phyloP scores from a whole-genome alignment of 352 stramenopile species.

The Globisporangium nodosum region DNA sequence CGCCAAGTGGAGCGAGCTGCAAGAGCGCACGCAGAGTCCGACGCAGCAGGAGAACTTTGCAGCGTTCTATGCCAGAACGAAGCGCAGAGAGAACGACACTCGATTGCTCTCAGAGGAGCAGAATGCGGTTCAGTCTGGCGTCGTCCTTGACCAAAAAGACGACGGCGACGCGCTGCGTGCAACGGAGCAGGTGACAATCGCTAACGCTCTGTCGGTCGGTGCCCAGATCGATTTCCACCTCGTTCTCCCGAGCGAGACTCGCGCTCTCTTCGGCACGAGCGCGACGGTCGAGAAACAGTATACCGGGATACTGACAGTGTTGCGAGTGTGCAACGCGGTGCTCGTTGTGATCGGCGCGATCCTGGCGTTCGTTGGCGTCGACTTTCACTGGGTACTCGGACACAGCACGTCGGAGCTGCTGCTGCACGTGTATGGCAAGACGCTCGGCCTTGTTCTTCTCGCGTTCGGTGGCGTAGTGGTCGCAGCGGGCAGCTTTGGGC shows the following conservation, averaged over 20 bases:
- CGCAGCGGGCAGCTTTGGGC: slow-evolving; percentile 17
- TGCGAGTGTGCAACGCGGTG: slow-evolving; percentile 28
- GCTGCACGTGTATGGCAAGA: slow-evolving; percentile 39
- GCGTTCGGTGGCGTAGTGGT: slow-evolving; percentile 22
- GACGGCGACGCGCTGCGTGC: not conserved
- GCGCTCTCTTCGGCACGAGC: slow-evolving; percentile 42
- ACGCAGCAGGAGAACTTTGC: slow-evolving; percentile 48
- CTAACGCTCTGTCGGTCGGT: not conserved
- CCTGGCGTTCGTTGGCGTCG: slow-evolving; percentile 37
- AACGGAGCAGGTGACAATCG: not conserved
- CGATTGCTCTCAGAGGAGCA: slow-evolving; percentile 4
- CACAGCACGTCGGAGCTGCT: slow-evolving; percentile 46
- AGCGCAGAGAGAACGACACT: slow-evolving; percentile 12
- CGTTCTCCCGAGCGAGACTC: slow-evolving; percentile 33
- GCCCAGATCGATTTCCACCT: slow-evolving; percentile 6
- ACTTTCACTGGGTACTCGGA: slow-evolving; percentile 47
- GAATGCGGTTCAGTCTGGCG: not conserved
- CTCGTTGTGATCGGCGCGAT: slow-evolving; percentile 35
- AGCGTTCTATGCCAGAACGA: slow-evolving; percentile 32
- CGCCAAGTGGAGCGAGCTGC: slow-evolving; percentile 56
- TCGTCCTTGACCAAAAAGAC: too few relatives aligned
- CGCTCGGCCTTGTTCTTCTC: slow-evolving; percentile 24
- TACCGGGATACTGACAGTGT: slow-evolving; percentile 17
- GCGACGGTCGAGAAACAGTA: slow-evolving; percentile 30
- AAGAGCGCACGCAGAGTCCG: slow-evolving; percentile 23